Base-by-base conservation (phyloP, 345 rosid species). In the Eucalyptus virginea region DNA sequence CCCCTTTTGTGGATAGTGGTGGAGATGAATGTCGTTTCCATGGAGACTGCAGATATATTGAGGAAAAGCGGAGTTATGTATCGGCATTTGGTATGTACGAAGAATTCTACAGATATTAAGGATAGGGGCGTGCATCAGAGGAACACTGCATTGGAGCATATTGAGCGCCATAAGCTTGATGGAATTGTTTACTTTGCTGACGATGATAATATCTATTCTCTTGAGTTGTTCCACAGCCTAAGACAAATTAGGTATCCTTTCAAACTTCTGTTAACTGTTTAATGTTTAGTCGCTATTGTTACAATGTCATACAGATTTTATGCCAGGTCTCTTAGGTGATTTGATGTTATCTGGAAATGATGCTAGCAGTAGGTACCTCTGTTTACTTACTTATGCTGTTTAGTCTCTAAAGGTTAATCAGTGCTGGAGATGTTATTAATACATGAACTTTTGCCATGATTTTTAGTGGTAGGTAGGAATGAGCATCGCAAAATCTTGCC, bases 1-100 rank as follows among this genome's bases (percentile, higher is more conserved):
- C 99, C 99, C 30, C 32, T 98, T 62, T 91, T 98, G 88, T 98
- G 99, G 99, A 94, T 98, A 42, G 99, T 97, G 91, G 99, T 97
- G 89, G 99, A 98, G 90, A 93, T 89, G 81, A 94, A 94, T 54
- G 89, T 88, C 9, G 98, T 96, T 49, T 94, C 99, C 60, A 89
- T 91, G 89, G 99, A 97, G 95, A 98, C 99, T 4, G 97, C 98
- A 0, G 99, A 96, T 89, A 90, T 97, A 87, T 87, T 98, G 94
- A 95, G 99, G 90, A 95, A 94, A 91, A 94, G 96, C 1, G 98
- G 98, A 77, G 98, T 96, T 30, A 94, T 98, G 98, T 97, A 97
- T 90, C 94, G 99, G 89, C 99, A 98, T 90, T 90, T 98, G 92
- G 95, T 97, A 58, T 93, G 95, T 86, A 91, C 69, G 28, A 90